Percentiles rank a stretch among this genome's conserved stretches.
phyloP scores from a whole-genome alignment of 306 rosid genomes.

The Trifolium repens region DNA sequence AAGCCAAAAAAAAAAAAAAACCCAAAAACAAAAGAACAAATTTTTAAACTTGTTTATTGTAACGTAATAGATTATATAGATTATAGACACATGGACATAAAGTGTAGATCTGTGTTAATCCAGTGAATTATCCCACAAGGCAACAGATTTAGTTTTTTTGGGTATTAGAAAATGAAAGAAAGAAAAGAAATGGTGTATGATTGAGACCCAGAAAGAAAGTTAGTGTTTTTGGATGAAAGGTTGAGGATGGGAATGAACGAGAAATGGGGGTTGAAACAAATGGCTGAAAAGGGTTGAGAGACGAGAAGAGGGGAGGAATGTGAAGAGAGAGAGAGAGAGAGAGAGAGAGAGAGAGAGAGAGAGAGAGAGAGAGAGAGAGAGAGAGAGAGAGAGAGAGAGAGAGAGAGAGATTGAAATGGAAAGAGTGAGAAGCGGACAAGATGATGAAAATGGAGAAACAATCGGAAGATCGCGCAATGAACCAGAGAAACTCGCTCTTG shows the following conservation, averaged over 20 bases:
- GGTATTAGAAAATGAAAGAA: neutral
- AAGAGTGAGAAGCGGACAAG: neutral
- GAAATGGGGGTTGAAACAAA: neutral
- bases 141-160: neutral
- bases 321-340: neutral
- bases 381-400: no score
- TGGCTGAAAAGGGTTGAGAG: neutral
- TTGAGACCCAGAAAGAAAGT: conserved; percentile 33
- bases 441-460: no score
- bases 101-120: conserved; percentile 48
- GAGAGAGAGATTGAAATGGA: no score
- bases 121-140: neutral
- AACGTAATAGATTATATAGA: conserved; percentile 11
- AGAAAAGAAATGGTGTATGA: neutral
- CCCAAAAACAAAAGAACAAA: neutral
- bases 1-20: neutral
- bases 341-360: no score
- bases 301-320: neutral
- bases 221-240: neutral
- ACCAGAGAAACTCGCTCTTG: no score
- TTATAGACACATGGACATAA: conserved; percentile 39
- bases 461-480: no score
- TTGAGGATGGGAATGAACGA: neutral
- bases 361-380: neutral
- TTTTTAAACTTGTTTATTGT: conserved; percentile 5